Percentiles rank a stretch among this genome's conserved stretches.
These are phyloP conservation scores for Colletotrichum sp. DNA, from an alignment of 2,329 filamentous ascomycete genomes.

Conservation along the genomic window DNA sequence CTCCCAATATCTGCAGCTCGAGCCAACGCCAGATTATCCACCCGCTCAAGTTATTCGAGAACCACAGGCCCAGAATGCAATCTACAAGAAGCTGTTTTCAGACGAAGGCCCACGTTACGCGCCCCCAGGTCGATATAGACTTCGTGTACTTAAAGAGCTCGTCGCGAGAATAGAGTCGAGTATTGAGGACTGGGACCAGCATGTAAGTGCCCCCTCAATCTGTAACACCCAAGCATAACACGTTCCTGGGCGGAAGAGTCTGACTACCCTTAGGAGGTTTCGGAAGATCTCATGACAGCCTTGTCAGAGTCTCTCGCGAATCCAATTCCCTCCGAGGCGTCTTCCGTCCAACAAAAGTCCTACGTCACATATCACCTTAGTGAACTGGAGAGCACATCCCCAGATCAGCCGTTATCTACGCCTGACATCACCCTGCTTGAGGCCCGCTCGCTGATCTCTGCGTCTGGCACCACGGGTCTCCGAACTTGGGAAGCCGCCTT, in stretches of 20 bases:
- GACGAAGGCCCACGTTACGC: slow-evolving; percentile 56
- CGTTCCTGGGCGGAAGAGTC: background rate
- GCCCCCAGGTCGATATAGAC: slow-evolving; percentile 72
- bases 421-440: slow-evolving; percentile 68
- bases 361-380: slow-evolving; percentile 75
- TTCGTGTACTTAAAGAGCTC: slow-evolving; percentile 76
- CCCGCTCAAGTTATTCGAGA: slow-evolving; percentile 60
- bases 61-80: slow-evolving; percentile 65
- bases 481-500: slow-evolving; percentile 84
- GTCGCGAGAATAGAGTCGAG: slow-evolving; percentile 72
- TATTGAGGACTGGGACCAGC: slow-evolving; percentile 81
- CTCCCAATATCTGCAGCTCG: slow-evolving; percentile 81
- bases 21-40: slow-evolving; percentile 70
- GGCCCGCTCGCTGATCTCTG: slow-evolving; percentile 71
- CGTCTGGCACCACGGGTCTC: slow-evolving; percentile 75
- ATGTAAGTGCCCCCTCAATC: slow-evolving; percentile 66
- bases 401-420: background rate
- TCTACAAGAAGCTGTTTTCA: slow-evolving; percentile 73
- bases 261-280: slow-evolving; percentile 69
- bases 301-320: slow-evolving; percentile 70
- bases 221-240: background rate
- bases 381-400: slow-evolving; percentile 23
- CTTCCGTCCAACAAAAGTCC: slow-evolving; percentile 72
- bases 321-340: slow-evolving; percentile 66
- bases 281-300: slow-evolving; percentile 76